Base-by-base conservation (phyloP, 2,329 filamentous ascomycete genomes). In the Lachnellula willkommii region DNA sequence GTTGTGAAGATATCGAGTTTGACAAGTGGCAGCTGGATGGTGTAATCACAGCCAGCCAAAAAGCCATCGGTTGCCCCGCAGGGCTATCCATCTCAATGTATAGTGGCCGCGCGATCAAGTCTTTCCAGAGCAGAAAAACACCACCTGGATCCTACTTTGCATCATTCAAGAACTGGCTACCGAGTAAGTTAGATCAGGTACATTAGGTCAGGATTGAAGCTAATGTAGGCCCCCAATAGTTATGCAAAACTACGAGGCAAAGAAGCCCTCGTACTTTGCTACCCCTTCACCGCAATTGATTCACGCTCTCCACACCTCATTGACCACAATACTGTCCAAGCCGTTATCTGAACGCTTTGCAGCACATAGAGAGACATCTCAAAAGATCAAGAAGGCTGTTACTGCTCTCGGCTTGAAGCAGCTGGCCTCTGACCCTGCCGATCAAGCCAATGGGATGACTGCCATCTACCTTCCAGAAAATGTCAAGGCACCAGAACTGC, bases 211-310 rank as follows among this genome's bases (percentile, higher is more conserved):
- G 9, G 35, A 14, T 22, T 14, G 28, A 39, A 5, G 28, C n/a
- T 14, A 20, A 22, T 35, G 17, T 28, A 15, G n/a, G n/a, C n/a
- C 20, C 47, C 47, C 22, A 15, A 47, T 57, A 89, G 88, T 99
- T 74, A 97, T 99, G 93, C 85, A 94, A 77, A 97, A 96, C 77
- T 99, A 99, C 74, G 94, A 99, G 77, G 90, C 90, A 62, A 90
- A 92, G 79, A 99, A 97, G 78, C 84, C 94, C 39, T 95, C 91
- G 2, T 99, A 99, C 79, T 99, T 99, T 70, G 94, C 94, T 39
- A 99, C 94, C 1, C 94, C 94, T 1, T 91, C 92, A 4, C 94
- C 94, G 14, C 94, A 99, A 75, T 83, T 99, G 50, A 80, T 99
- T 65, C 93, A 89, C 73, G 94, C 94, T 48, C 82, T 99, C 37